Evolutionary conservation across 176 grass and related monocot species (phyloP).

Genomic region (Triticum dicoccoides): DNA sequence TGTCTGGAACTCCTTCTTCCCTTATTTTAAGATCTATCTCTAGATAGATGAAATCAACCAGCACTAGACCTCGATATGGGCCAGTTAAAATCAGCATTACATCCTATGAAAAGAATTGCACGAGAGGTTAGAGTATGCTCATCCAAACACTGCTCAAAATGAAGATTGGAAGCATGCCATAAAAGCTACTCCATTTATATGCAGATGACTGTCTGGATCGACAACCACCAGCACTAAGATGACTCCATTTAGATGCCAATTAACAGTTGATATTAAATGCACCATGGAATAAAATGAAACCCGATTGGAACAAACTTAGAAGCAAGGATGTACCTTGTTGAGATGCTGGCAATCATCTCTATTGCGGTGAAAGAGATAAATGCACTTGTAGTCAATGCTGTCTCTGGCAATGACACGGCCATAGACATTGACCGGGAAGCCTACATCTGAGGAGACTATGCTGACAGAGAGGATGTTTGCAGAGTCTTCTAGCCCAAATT

Average conservation of each 20-base stretch:
- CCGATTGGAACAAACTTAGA: not conserved
- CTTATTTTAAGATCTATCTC: not conserved
- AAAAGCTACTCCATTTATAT: not conserved
- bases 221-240: not conserved
- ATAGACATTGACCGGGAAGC: not conserved
- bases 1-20: not conserved
- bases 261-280: not conserved
- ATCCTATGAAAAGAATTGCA: not conserved
- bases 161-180: not conserved
- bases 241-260: not conserved
- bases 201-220: not conserved
- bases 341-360: not conserved
- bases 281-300: not conserved
- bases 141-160: not conserved
- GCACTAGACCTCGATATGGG: not conserved
- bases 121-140: not conserved
- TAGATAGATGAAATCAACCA: slow-evolving; percentile 8
- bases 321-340: not conserved
- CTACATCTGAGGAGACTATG: not conserved
- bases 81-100: not conserved
- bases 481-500: not conserved
- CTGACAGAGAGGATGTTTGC: not conserved
- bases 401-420: not conserved
- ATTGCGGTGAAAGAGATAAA: not conserved
- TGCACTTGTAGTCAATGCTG: not conserved